A percentile compares a stretch with the other conserved stretches of the same genome.
Conservation (phyloP, 805 yeast genomes). For the Starmerella ratchasimensis region DNA sequence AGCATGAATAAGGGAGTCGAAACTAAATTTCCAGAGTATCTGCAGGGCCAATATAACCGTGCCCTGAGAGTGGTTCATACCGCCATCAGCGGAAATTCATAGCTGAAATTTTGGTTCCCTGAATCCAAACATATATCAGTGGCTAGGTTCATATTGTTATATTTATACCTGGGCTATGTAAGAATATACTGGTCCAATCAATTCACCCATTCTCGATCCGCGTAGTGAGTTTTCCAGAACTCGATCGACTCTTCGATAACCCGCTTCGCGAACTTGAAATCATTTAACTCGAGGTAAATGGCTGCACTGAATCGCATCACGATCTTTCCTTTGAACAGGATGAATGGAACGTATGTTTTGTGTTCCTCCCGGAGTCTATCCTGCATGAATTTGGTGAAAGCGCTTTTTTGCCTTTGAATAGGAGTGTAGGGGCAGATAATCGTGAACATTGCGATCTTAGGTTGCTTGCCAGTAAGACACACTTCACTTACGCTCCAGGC, state of each 20-base stretch:
- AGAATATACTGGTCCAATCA: constrained; percentile 1
- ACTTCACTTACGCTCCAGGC: constrained; percentile 32
- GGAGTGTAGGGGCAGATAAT: constrained; percentile 30
- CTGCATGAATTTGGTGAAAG: constrained; percentile 18
- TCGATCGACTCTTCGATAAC: constrained; percentile 28
- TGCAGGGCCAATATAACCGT: too few relatives aligned
- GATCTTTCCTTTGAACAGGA: constrained; percentile 30
- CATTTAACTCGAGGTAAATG: constrained; percentile 43
- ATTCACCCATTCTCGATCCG: too few relatives aligned
- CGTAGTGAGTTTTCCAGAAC: constrained; percentile 3
- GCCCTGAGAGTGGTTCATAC: too few relatives aligned
- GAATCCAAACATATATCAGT: too few relatives aligned
- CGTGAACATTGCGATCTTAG: constrained; percentile 34
- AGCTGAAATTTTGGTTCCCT: too few relatives aligned
- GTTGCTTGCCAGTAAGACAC: constrained; percentile 27
- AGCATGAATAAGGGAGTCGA: too few relatives aligned
- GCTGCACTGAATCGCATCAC: constrained; percentile 47
- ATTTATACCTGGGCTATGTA: too few relatives aligned
- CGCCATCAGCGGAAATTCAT: too few relatives aligned
- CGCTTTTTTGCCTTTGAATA: constrained; percentile 14
- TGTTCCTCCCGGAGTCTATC: constrained; percentile 22
- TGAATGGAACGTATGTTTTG: constrained; percentile 38
- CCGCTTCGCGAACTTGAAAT: constrained; percentile 37
- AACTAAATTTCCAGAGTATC: too few relatives aligned
- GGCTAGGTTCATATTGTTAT: too few relatives aligned